Percentiles rank a stretch among this genome's conserved stretches.
Conservation (phyloP, 495 filamentous ascomycete species). For the Friedmanniomyces endolithicus region DNA sequence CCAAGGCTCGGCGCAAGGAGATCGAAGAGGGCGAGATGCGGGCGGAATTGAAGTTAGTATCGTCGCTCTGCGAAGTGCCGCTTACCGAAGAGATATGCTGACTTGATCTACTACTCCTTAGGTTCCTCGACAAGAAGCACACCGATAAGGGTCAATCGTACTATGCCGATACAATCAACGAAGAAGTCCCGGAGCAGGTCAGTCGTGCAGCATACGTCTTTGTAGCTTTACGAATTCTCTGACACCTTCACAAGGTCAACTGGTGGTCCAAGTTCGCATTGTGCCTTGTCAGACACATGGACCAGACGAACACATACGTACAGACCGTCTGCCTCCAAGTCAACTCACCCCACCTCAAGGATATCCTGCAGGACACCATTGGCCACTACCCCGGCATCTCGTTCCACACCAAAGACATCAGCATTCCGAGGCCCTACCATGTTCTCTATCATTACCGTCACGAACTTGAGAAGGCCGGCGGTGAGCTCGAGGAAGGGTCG, state of each 20-base stretch:
- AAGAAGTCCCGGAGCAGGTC: slow-evolving; percentile 3
- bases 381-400: slow-evolving; percentile 13
- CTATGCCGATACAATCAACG: slow-evolving; percentile 9
- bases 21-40: slow-evolving; percentile 16
- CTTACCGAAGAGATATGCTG: background rate
- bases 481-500: slow-evolving; percentile 15
- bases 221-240: background rate
- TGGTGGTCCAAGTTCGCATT: slow-evolving; percentile 15
- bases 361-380: slow-evolving; percentile 12
- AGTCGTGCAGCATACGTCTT: background rate
- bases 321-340: slow-evolving; percentile 11
- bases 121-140: slow-evolving; percentile 6
- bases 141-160: slow-evolving; percentile 11
- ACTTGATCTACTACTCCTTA: background rate
- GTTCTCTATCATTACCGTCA: slow-evolving; percentile 17
- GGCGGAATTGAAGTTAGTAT: slow-evolving; percentile 10
- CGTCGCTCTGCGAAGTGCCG: background rate
- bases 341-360: slow-evolving; percentile 19
- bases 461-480: slow-evolving; percentile 14
- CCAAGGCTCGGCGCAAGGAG: slow-evolving; percentile 4
- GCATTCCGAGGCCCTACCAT: slow-evolving; percentile 7
- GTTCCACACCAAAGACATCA: slow-evolving; percentile 15
- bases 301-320: slow-evolving; percentile 2
- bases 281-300: slow-evolving; percentile 12
- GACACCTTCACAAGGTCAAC: slow-evolving; percentile 7